These are phyloP conservation scores for Nicotiana otophora DNA, from an alignment of 257 asterid species.

Conservation along the genomic window DNA sequence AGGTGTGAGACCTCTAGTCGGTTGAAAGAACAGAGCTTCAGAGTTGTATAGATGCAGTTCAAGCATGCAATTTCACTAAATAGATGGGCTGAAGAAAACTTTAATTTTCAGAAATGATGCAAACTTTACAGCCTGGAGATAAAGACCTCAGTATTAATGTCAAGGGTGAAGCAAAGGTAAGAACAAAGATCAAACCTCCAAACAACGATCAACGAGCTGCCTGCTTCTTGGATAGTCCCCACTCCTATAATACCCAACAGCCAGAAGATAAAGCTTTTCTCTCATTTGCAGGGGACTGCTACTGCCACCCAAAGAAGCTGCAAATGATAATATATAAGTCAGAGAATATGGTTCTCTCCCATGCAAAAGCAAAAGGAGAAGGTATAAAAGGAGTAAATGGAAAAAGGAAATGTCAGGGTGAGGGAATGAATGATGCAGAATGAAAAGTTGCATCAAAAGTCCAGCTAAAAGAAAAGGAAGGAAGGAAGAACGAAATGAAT, in stretches of 20 bases:
- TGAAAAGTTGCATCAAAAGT: background rate
- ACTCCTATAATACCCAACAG: slow-evolving; percentile 75
- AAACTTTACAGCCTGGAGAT: slow-evolving; percentile 68
- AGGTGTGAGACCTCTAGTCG: background rate
- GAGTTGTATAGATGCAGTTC: background rate
- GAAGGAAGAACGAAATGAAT: background rate
- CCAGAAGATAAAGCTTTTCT: slow-evolving; percentile 78
- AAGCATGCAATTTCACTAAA: background rate
- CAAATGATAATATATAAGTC: slow-evolving; percentile 21
- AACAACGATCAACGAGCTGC: slow-evolving; percentile 67
- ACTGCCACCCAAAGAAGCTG: slow-evolving; percentile 63
- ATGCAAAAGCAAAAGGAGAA: background rate
- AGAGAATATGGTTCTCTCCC: background rate
- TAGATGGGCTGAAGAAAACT: background rate
- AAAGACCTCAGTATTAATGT: slow-evolving; percentile 14
- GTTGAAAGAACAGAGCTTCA: background rate
- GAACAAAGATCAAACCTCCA: slow-evolving; percentile 45
- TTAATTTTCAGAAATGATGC: background rate
- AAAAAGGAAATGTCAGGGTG: background rate
- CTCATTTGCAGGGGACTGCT: slow-evolving; percentile 46
- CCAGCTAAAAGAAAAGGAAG: background rate
- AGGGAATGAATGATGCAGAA: background rate
- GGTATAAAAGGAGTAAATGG: background rate
- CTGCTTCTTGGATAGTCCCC: slow-evolving; percentile 79
- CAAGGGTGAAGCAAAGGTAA: background rate